A percentile compares a stretch with the other conserved stretches of the same genome.
Conservation (phyloP, 495 filamentous ascomycete genomes). For the Glonium stellatum region DNA sequence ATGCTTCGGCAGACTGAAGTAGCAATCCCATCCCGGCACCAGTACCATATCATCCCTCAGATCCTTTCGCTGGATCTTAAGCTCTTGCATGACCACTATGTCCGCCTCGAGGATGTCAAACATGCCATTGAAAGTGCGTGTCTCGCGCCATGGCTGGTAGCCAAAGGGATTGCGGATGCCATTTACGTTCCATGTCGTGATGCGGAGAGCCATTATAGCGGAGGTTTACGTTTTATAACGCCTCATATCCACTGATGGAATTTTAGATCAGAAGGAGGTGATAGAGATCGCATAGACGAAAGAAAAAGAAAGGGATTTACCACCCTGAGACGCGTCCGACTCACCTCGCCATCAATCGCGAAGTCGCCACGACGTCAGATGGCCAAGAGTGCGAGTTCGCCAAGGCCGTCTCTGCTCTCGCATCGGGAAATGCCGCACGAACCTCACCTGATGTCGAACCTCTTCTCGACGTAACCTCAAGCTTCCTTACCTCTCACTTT, state of each 20-base stretch:
- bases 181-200: slow-evolving; percentile 96
- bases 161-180: slow-evolving; percentile 94
- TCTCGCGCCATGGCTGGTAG: slow-evolving; percentile 89
- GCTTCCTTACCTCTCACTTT: slow-evolving; percentile 6
- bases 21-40: slow-evolving; percentile 93
- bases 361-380: neutral
- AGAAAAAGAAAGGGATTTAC: neutral
- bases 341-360: neutral
- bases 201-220: slow-evolving; percentile 60
- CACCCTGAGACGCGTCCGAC: neutral
- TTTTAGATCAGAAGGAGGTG: neutral
- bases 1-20: slow-evolving; percentile 82
- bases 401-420: neutral
- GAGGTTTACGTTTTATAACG: slow-evolving; percentile 16
- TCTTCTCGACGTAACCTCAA: neutral
- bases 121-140: slow-evolving; percentile 87
- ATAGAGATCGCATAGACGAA: neutral
- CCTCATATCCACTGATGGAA: slow-evolving; percentile 16
- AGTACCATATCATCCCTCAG: slow-evolving; percentile 93
- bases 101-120: slow-evolving; percentile 91
- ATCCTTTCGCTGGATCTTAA: slow-evolving; percentile 94
- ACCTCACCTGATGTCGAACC: neutral
- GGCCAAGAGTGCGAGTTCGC: neutral
- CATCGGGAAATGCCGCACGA: neutral
- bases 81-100: slow-evolving; percentile 91